Base-by-base conservation (phyloP, 2,329 filamentous ascomycete species). In the Clarireedia monteithiana region DNA sequence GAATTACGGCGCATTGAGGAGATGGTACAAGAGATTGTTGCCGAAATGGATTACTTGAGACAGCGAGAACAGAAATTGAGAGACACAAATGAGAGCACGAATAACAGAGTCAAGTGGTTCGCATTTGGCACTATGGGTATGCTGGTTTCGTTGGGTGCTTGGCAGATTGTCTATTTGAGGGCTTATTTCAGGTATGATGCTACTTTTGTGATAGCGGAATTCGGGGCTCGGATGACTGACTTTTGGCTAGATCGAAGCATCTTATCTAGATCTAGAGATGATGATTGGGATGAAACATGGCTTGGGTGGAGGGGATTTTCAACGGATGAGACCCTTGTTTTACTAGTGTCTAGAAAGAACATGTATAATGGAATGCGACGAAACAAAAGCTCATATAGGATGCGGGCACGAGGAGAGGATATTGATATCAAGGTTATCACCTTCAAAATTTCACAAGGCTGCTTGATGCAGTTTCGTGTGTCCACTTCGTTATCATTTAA, bases 81-180 rank as follows among this genome's bases (percentile, higher is more conserved):
- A 71, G 92, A 99, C 76, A 99, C 94, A 65, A 99, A 99, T 74
- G 94, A 99, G 85, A 97, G 92, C 79, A 99, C 94, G 63, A 99
- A 99, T 76, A 94, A 88, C 75, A 84, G 94, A 58, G 94, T 99
- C 68, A 99, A 97, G 79, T 97, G 90, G 91, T 99, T 99, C 74
- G 92, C 92, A 49, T 85, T 96, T 71, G 84, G 85, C 63, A 97
- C 92, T 27, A 97, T 96, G 76, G 87, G 90, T 60, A 86, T 96
- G 78, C 77, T 99, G 65, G 78, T 96, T 63, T 89, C 83, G 36
- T 78, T 99, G 66, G 95, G 94, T 72, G 91, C 78, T 44, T 99
- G 94, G 94, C 94, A 99, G 83, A 89, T 99, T 69, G 84, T 99
- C 70, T 99, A 99, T 75, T 79, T 99, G 74, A 82, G 94, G 71